phyloP scores from a whole-genome alignment of 768 basidiomycete species.

The Collybia sp. region DNA sequence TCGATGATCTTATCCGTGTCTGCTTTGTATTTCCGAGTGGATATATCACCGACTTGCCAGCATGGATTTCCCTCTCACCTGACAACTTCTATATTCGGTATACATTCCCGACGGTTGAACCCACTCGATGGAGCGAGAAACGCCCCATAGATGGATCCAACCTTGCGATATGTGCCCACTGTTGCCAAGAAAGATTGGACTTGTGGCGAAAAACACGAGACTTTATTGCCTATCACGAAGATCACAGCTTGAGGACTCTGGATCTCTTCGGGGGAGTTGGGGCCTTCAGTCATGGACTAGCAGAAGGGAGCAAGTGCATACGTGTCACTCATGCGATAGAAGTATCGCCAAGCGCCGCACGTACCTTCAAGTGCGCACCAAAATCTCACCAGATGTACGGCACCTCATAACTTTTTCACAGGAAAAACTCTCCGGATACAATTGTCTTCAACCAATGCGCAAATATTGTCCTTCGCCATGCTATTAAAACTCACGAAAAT shows the following conservation, averaged over 20 bases:
- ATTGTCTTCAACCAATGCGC: slow-evolving; percentile 68
- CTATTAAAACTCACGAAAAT: slow-evolving; percentile 45
- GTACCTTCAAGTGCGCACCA: slow-evolving; percentile 48
- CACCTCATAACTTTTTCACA: slow-evolving; percentile 16
- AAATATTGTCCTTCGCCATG: slow-evolving; percentile 56
- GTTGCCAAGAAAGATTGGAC: slow-evolving; percentile 29
- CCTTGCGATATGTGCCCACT: slow-evolving; percentile 42
- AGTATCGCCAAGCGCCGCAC: slow-evolving; percentile 70
- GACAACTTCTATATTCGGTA: slow-evolving; percentile 57
- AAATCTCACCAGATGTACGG: slow-evolving; percentile 12
- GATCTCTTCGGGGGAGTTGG: slow-evolving; percentile 54
- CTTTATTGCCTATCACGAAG: slow-evolving; percentile 26
- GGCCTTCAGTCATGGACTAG: slow-evolving; percentile 59
- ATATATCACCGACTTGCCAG: slow-evolving; percentile 21
- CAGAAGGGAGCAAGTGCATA: slow-evolving; percentile 45
- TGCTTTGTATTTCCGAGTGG: slow-evolving; percentile 42
- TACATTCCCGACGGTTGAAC: slow-evolving; percentile 36
- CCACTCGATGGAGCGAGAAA: slow-evolving; percentile 32
- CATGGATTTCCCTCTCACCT: slow-evolving; percentile 49
- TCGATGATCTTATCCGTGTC: slow-evolving; percentile 37
- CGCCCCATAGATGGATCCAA: slow-evolving; percentile 24
- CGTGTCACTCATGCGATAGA: slow-evolving; percentile 66
- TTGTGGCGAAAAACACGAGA: slow-evolving; percentile 19
- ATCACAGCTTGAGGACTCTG: slow-evolving; percentile 25
- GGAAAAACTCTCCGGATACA: slow-evolving; percentile 47